A percentile compares a stretch with the other conserved stretches of the same genome.
Evolutionary conservation across 495 filamentous ascomycete species (phyloP).

Genomic region (Cercophora samala): DNA sequence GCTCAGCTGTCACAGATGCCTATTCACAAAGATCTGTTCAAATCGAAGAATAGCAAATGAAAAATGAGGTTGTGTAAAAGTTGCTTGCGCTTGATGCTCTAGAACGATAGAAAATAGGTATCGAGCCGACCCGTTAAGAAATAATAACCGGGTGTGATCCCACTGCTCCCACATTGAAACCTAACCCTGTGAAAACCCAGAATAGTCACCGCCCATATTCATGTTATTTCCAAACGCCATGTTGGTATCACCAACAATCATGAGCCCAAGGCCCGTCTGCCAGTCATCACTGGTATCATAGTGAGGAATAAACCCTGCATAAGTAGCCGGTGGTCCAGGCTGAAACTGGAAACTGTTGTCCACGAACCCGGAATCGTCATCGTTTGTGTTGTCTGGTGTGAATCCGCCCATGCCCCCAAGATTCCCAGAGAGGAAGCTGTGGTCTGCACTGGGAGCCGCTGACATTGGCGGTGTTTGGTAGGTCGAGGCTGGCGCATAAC

Average conservation of each 20-base stretch:
- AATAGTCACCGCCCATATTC: background rate
- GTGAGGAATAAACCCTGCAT: constrained; percentile 9
- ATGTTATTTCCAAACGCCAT: constrained; percentile 3
- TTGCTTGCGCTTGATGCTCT: background rate
- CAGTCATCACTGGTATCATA: constrained; percentile 6
- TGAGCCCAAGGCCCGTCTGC: constrained; percentile 8
- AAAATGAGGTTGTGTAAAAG: background rate
- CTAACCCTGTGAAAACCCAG: constrained; percentile 7
- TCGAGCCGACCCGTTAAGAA: background rate
- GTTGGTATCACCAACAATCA: background rate
- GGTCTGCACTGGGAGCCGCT: background rate
- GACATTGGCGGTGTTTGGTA: constrained; percentile 11
- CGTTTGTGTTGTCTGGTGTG: background rate
- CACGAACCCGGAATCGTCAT: constrained; percentile 13
- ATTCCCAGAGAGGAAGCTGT: background rate
- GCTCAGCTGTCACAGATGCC: too few relatives aligned
- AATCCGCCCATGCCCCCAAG: background rate
- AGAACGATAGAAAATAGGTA: background rate
- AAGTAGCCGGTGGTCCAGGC: constrained; percentile 7
- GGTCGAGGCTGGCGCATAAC: background rate
- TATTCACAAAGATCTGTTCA: too few relatives aligned
- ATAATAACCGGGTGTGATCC: too few relatives aligned
- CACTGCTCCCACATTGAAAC: background rate
- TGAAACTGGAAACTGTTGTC: constrained; percentile 7
- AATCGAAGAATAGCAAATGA: too few relatives aligned